Evolutionary conservation across 1,139 yeast genomes (phyloP), one percentile per base, ranked within the genome.

Genomic region (Geotrichum candidum): DNA sequence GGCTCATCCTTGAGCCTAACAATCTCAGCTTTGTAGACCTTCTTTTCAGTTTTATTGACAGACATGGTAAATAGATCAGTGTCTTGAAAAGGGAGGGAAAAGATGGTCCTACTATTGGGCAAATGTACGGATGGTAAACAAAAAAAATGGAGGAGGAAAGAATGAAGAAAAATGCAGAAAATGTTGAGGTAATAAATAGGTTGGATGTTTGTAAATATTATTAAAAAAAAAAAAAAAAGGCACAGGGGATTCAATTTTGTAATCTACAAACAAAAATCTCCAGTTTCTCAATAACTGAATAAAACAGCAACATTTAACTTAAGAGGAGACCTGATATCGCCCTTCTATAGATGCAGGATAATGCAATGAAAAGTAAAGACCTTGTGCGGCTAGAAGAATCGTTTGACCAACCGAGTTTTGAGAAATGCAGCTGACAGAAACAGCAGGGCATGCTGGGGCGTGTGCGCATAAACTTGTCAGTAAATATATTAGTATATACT

Each of bases 1-100:
- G 56, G 56, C 41, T 53, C 56, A 29, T 55, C 57, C n/a, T 55
- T 55, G 33, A 55, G 57, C 7, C 57, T 27, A 18, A 55, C 52
- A 18, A 55, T 55, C 23, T 55, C 57, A n/a, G 57, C 38, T 31
- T 55, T 55, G 46, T 55, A 55, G n/a, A n/a, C 18, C 46, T 41
- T 41, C 18, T 41, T 41, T 15, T 41, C 46, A n/a, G 46, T 41
- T n/a, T 41, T 41, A 41, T 18, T 15, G 46, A 22, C 18, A 41
- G 46, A 41, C 46, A 41, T 41, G 6, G n/a, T 41, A 6, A n/a
- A 41, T 3, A 41, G 18, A 41, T 41, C 46, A 41, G 46, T 41
- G 22, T 6, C 46, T 15, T 15, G 46, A n/a, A 15, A 41, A 15
- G 18, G 15, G n/a, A 22, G n/a, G 18, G 15, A n/a, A 15, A 6